Percentiles rank a stretch among this genome's conserved stretches.
Evolutionary conservation across 2,329 filamentous ascomycete genomes (phyloP).

Genomic region (Fusarium goolgardi): DNA sequence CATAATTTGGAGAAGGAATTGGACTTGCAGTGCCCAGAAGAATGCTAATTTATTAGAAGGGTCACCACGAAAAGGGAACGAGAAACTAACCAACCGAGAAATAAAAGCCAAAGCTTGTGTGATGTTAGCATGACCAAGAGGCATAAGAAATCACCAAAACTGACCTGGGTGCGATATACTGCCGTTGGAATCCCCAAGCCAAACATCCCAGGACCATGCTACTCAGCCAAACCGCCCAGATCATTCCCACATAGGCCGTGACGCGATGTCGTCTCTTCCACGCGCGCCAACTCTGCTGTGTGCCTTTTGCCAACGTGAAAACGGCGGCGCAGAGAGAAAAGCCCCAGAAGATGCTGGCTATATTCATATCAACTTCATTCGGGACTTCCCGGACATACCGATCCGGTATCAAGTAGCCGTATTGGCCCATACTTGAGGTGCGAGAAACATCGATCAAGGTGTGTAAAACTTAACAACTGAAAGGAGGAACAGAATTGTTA

Average conservation of each 20-base stretch:
- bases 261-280: conserved; percentile 33
- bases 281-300: conserved; percentile 22
- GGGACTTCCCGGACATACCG: conserved; percentile 41
- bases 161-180: conserved; percentile 43
- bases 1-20: conserved; percentile 65
- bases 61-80: fast-evolving
- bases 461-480: no score
- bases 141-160: background rate
- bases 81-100: conserved; percentile 37
- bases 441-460: background rate
- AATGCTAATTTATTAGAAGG: conserved; percentile 12
- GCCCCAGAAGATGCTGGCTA: conserved; percentile 43
- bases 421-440: conserved; percentile 25
- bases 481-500: background rate
- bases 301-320: conserved; percentile 28
- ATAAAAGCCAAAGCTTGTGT: conserved; percentile 39
- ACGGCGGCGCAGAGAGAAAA: conserved; percentile 37
- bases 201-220: conserved; percentile 40
- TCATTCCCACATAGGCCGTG: conserved; percentile 36
- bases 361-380: conserved; percentile 40
- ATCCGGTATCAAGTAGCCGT: conserved; percentile 43
- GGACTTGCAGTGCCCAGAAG: conserved; percentile 58
- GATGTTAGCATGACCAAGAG: background rate
- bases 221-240: conserved; percentile 43
- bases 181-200: conserved; percentile 42